Evolutionary conservation across 2,329 filamentous ascomycete species (phyloP).

Genomic region (Botryosphaeria dothidea): DNA sequence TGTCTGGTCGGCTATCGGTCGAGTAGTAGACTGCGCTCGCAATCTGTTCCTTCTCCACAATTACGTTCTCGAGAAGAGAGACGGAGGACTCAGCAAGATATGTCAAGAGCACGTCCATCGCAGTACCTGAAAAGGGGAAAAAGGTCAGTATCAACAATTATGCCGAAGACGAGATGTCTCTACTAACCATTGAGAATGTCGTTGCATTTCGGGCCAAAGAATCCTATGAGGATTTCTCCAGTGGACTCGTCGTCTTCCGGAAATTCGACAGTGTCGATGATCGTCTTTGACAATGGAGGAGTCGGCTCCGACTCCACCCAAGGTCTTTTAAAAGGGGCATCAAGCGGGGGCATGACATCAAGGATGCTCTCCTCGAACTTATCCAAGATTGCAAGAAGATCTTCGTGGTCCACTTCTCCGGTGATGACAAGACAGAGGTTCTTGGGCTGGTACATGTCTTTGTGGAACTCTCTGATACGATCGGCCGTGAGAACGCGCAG

Average conservation of each 20-base stretch:
- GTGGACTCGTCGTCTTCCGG: constrained; percentile 95
- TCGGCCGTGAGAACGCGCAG: constrained; percentile 83
- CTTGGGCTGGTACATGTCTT: constrained; percentile 96
- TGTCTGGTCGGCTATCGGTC: constrained; percentile 77
- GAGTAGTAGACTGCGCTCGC: constrained; percentile 82
- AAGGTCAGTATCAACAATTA: too few species aligned
- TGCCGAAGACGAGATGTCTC: neutral
- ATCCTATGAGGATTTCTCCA: constrained; percentile 82
- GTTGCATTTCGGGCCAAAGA: constrained; percentile 81
- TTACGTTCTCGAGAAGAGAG: constrained; percentile 83
- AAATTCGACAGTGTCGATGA: constrained; percentile 80
- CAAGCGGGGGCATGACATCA: constrained; percentile 73
- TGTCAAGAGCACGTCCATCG: constrained; percentile 75
- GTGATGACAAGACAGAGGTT: constrained; percentile 90
- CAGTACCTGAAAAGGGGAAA: constrained; percentile 53
- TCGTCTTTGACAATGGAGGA: constrained; percentile 69
- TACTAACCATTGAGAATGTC: constrained; percentile 59
- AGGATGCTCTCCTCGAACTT: constrained; percentile 86
- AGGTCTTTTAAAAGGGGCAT: constrained; percentile 77
- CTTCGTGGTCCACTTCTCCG: constrained; percentile 83
- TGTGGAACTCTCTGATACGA: constrained; percentile 90
- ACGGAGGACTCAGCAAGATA: constrained; percentile 94
- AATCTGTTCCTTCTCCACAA: constrained; percentile 92
- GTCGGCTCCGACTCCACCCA: constrained; percentile 89
- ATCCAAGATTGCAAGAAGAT: constrained; percentile 80